Evolutionary conservation across 441 rosid species (phyloP).

Genomic region (Viola pubescens): DNA sequence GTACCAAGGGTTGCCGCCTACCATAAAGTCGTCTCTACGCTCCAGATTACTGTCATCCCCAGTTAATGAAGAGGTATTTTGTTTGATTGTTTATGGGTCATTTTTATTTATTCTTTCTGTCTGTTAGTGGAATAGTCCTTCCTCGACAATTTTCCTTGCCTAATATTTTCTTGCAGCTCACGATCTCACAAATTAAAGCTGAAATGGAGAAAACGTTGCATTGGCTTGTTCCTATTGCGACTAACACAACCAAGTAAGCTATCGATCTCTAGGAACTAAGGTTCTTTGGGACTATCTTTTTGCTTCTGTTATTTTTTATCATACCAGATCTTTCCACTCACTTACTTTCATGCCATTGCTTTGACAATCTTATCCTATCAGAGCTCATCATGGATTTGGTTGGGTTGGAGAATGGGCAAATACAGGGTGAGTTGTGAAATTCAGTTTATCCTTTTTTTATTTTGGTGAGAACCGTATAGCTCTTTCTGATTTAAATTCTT

Average conservation of each 20-base stretch:
- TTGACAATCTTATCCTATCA: constrained; percentile 22
- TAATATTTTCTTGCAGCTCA: constrained; percentile 45
- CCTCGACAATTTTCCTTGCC: neutral
- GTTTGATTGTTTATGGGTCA: neutral
- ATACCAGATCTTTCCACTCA: constrained; percentile 2
- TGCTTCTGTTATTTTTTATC: neutral
- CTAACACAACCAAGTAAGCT: constrained; percentile 87
- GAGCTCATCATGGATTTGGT: constrained; percentile 98
- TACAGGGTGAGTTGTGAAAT: constrained; percentile 52
- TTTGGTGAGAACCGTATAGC: neutral
- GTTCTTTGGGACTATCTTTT: neutral
- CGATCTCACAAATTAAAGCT: constrained; percentile 70
- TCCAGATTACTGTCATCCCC: constrained; percentile 59
- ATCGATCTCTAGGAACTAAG: neutral
- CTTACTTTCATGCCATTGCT: constrained; percentile 14
- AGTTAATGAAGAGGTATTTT: constrained; percentile 67
- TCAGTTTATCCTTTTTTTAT: constrained; percentile 2
- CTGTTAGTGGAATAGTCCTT: neutral
- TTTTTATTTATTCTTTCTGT: neutral
- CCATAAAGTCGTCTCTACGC: constrained; percentile 76
- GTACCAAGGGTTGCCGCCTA: constrained; percentile 94
- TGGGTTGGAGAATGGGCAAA: constrained; percentile 99
- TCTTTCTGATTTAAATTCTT: constrained; percentile 7
- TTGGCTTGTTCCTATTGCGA: constrained; percentile 95
- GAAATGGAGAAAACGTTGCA: constrained; percentile 92